Evolutionary conservation across 805 yeast species (phyloP), one percentile per base, ranked within the genome.

Genomic region (Schwanniomyces pseudopolymorphus): DNA sequence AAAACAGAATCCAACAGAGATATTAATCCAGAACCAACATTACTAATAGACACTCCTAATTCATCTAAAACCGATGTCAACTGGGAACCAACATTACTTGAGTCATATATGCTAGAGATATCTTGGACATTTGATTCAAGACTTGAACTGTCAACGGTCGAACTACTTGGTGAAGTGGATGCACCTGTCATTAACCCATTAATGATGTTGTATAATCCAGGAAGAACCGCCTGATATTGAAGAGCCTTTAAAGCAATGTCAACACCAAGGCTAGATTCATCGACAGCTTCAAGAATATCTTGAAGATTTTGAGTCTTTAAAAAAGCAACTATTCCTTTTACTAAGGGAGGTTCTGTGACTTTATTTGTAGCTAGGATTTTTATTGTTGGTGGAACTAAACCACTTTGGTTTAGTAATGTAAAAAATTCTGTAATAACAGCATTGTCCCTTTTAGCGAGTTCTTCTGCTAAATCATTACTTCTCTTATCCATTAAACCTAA

Each of bases 301-400:
- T 55, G 45, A 41, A 63, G 56, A 43, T 61, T 57, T 33, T 52
- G 55, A 9, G 53, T 37, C 37, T 58, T 49, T 26, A 64, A 45
- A 40, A 62, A 59, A 9, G 49, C 56, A 28, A 54, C 64, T 44
- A 59, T 54, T 25, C 59, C 63, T 25, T 52, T 47, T 19, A 55
- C 58, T 25, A 60, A 54, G 25, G 57, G 57, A 17, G 57, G 56
- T 42, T 63, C 64, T n/a, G 67, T 63, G 24, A 64, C 38, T 8
- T 54, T 52, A 36, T 56, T 50, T 7, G 57, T 49, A 16, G 56
- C 56, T 7, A 62, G 61, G 5, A 56, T 40, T 19, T 60, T 60
- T 2, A 59, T 48, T 31, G 61, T 40, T 25, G 42, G 43, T 5
- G 58, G 55, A 11, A 53, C 63, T n/a, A 58, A 43, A n/a, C 58